Evolutionary conservation across 2,329 filamentous ascomycete genomes (phyloP).

Genomic region (Ceratocystis variospora): DNA sequence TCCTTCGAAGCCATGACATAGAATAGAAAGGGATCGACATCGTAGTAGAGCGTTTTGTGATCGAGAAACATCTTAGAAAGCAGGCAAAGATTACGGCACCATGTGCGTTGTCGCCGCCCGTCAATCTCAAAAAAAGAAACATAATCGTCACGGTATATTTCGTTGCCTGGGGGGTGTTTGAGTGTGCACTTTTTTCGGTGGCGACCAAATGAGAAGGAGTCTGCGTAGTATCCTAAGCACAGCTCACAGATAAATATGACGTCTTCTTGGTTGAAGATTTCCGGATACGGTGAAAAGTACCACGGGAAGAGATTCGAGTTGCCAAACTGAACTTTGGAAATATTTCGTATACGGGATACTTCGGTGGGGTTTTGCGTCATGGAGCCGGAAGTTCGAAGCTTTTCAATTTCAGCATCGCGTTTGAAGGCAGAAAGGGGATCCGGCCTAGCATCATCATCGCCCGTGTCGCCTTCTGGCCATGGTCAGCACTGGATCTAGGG

Average conservation of each 20-base stretch:
- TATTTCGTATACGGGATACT: conserved; percentile 87
- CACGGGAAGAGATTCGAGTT: conserved; percentile 85
- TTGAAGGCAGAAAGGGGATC: conserved; percentile 42
- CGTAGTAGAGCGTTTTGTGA: conserved; percentile 97
- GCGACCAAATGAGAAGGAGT: conserved; percentile 65
- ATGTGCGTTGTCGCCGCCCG: conserved; percentile 81
- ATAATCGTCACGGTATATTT: conserved; percentile 90
- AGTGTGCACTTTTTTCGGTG: conserved; percentile 84
- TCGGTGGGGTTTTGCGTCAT: conserved; percentile 99
- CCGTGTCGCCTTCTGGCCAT: conserved; percentile 35
- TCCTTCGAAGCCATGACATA: conserved; percentile 92
- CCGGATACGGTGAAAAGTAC: conserved; percentile 97
- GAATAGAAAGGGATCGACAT: conserved; percentile 97
- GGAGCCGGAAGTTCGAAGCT: conserved; percentile 80
- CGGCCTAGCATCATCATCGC: conserved; percentile 29
- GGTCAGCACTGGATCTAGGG: background rate
- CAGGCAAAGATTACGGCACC: conserved; percentile 90
- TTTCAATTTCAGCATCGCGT: conserved; percentile 88
- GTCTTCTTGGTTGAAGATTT: conserved; percentile 75
- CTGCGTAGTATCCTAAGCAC: conserved; percentile 81
- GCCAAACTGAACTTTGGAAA: conserved; percentile 89
- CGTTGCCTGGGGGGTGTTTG: conserved; percentile 88
- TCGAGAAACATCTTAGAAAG: conserved; percentile 93
- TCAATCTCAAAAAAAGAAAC: conserved; percentile 97
- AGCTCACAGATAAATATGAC: conserved; percentile 96